Percentiles rank a stretch among this genome's conserved stretches.
Conservation (phyloP, 2,329 filamentous ascomycete species). For the Emergomyces pasteurianus region DNA sequence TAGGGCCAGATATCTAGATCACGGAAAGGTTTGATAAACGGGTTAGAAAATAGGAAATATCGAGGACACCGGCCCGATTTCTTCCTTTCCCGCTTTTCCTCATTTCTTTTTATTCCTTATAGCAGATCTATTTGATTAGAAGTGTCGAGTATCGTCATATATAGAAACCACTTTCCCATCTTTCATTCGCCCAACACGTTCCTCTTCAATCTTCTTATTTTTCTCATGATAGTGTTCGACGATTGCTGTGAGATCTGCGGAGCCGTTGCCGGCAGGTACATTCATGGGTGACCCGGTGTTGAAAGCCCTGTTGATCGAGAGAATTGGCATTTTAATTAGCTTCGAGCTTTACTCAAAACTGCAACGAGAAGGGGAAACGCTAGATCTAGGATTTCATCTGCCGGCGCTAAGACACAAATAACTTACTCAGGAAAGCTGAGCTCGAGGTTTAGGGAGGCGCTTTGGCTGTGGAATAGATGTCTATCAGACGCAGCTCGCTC, state of each 20-base stretch:
- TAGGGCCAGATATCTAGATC: neutral
- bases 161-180: constrained; percentile 32
- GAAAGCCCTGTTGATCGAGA: constrained; percentile 39
- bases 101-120: neutral
- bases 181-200: constrained; percentile 38
- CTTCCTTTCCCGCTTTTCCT: neutral
- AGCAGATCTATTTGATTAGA: constrained; percentile 7
- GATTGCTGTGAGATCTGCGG: constrained; percentile 46
- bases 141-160: constrained; percentile 28
- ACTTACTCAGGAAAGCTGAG: constrained; percentile 55
- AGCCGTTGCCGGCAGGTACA: constrained; percentile 47
- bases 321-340: neutral
- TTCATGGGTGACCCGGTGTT: constrained; percentile 54
- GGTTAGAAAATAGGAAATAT: neutral
- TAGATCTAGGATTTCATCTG: neutral
- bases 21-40: neutral
- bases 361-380: neutral
- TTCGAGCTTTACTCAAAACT: neutral
- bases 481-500: constrained; percentile 53
- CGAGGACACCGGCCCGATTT: neutral
- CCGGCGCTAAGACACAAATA: neutral
- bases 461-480: constrained; percentile 44
- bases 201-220: constrained; percentile 45
- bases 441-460: constrained; percentile 35
- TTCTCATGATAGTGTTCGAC: constrained; percentile 52